Conservation (phyloP, 2,329 filamentous ascomycete species). For the Exophiala oligosperma region DNA sequence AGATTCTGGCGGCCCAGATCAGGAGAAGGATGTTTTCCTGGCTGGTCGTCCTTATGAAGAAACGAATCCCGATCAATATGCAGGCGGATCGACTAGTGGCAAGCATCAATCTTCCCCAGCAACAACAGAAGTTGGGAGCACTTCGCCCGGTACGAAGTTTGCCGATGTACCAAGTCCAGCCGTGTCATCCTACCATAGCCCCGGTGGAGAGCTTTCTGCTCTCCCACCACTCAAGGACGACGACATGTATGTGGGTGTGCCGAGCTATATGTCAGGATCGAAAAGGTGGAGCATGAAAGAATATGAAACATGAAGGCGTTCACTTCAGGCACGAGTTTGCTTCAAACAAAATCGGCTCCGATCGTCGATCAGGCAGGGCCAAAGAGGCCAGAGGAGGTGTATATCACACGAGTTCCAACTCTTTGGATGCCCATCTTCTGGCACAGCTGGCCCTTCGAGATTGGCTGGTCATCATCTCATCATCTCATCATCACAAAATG, state of each 20-base stretch:
- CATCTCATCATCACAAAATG: no score
- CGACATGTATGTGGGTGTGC: slow-evolving; percentile 23
- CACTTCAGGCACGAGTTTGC: neutral
- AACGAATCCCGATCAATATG: neutral
- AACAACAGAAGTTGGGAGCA: slow-evolving; percentile 15
- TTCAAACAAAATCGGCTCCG: neutral
- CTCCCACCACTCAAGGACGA: slow-evolving; percentile 16
- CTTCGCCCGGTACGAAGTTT: slow-evolving; percentile 8
- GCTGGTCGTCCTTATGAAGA: slow-evolving; percentile 22
- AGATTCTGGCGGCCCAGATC: neutral
- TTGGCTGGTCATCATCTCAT: no score
- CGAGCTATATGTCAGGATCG: slow-evolving; percentile 22
- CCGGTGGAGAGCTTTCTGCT: slow-evolving; percentile 13
- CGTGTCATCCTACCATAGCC: neutral
- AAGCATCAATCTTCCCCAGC: slow-evolving; percentile 12
- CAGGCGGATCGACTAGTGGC: neutral
- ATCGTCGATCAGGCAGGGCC: no score
- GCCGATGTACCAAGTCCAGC: slow-evolving; percentile 2
- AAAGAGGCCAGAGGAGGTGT: no score
- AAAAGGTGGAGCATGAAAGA: slow-evolving; percentile 28
- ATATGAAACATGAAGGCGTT: slow-evolving; percentile 15
- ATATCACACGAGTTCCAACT: no score
- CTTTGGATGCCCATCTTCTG: no score
- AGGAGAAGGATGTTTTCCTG: slow-evolving; percentile 20
- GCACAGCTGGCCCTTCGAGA: no score